phyloP scores from a whole-genome alignment of 2,329 filamentous ascomycete species.

The Aureobasidium sp. region DNA sequence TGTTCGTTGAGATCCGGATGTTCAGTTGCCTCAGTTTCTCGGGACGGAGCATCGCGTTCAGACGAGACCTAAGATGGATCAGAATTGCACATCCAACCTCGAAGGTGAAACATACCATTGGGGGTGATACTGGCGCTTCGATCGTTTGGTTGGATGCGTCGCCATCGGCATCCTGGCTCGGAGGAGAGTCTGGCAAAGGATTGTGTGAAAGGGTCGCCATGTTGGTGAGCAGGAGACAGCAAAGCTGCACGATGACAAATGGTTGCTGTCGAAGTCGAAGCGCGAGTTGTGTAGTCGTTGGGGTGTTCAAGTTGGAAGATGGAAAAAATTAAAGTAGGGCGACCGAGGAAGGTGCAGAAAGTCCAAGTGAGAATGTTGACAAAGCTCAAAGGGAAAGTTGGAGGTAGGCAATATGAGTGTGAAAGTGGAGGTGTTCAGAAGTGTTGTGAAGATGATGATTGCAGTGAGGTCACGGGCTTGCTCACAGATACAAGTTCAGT shows the following conservation, averaged over 20 bases:
- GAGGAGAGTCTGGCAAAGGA: not conserved
- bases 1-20: too few relatives aligned
- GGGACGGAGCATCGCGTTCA: not conserved
- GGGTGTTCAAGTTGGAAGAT: not conserved
- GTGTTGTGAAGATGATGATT: too few relatives aligned
- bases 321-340: too few relatives aligned
- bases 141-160: not conserved
- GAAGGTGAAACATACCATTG: not conserved
- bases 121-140: not conserved
- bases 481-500: not conserved
- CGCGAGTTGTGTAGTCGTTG: not conserved
- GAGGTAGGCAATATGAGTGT: not conserved
- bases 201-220: not conserved
- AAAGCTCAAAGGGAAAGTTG: not conserved
- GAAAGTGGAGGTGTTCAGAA: not conserved
- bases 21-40: too few relatives aligned
- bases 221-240: not conserved
- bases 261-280: not conserved
- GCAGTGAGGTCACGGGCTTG: not conserved
- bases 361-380: not conserved
- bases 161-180: not conserved
- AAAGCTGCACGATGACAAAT: not conserved
- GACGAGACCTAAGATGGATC: not conserved
- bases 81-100: not conserved
- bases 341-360: not conserved